A percentile compares a stretch with the other conserved stretches of the same genome.
Conservation (phyloP, 2,329 filamentous ascomycete species). For the Parasarocladium wereldwijsianum region DNA sequence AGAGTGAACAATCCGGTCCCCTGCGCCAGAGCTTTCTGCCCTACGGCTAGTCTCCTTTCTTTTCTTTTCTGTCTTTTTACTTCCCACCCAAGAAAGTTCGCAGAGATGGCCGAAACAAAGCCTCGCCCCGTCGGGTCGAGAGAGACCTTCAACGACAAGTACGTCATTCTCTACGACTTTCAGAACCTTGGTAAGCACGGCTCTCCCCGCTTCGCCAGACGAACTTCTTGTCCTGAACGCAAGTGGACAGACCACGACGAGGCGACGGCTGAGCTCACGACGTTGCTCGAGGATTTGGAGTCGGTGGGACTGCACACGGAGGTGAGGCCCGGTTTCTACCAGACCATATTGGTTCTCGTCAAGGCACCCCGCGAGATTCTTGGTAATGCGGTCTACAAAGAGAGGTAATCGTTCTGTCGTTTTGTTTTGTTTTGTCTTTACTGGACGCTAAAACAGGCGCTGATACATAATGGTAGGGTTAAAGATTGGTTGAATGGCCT, state of each 20-base stretch:
- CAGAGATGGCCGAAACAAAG: no score
- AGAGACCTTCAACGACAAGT: slow-evolving; percentile 21
- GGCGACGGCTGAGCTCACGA: slow-evolving; percentile 19
- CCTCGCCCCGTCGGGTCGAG: no score
- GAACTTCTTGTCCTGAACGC: neutral
- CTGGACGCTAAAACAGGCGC: neutral
- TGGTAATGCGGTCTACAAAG: slow-evolving; percentile 51
- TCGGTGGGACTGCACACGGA: slow-evolving; percentile 53
- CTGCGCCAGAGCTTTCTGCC: no score
- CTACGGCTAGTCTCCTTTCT: no score
- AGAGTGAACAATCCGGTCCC: no score
- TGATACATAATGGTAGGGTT: slow-evolving; percentile 29
- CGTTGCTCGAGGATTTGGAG: slow-evolving; percentile 42
- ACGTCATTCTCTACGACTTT: slow-evolving; percentile 25
- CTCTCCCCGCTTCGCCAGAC: neutral
- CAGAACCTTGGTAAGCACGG: slow-evolving; percentile 15
- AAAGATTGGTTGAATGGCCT: slow-evolving; percentile 65
- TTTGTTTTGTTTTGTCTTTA: neutral
- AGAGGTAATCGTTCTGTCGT: slow-evolving; percentile 28
- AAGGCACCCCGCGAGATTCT: slow-evolving; percentile 48
- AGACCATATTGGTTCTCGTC: slow-evolving; percentile 52
- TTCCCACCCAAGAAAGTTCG: no score
- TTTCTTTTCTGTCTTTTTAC: no score
- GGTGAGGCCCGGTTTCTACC: slow-evolving; percentile 55
- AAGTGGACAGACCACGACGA: slow-evolving; percentile 16